phyloP scores from a whole-genome alignment of 2,329 filamentous ascomycete genomes.

The Metarhizium robertsii region DNA sequence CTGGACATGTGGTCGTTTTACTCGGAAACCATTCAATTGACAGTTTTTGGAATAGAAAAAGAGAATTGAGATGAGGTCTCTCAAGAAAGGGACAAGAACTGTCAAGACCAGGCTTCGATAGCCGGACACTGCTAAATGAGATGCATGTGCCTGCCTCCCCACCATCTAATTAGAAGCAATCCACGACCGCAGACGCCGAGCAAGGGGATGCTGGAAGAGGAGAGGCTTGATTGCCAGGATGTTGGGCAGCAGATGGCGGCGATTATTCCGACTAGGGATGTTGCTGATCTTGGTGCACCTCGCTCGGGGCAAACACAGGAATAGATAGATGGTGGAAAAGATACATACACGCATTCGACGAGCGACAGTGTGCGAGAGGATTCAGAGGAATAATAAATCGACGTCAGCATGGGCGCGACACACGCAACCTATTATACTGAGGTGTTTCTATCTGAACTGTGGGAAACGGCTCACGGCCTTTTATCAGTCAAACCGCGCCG shows the following conservation, averaged over 20 bases:
- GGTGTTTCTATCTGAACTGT: too few species aligned
- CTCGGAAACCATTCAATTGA: not conserved
- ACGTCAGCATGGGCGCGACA: not conserved
- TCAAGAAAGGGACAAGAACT: not conserved
- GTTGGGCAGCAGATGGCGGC: not conserved
- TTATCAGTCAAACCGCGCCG: not conserved
- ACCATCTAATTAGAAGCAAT: constrained; percentile 14
- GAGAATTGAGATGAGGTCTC: not conserved
- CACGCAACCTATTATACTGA: too few species aligned
- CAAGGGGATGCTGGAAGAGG: constrained; percentile 4
- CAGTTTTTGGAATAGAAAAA: not conserved
- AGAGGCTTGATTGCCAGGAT: not conserved
- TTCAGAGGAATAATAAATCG: not conserved
- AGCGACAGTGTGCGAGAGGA: too few species aligned
- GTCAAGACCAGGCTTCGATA: not conserved
- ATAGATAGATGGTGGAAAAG: not conserved
- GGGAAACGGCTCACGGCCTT: not conserved
- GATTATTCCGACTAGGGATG: not conserved
- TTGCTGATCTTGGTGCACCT: not conserved
- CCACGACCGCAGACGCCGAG: constrained; percentile 12
- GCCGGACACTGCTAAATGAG: not conserved
- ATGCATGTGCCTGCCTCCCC: constrained; percentile 6
- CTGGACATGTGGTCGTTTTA: not conserved
- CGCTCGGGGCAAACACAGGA: not conserved
- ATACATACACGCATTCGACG: not conserved